phyloP scores from a whole-genome alignment of 2,329 filamentous ascomycete genomes.

The Aspergillus vadensis region DNA sequence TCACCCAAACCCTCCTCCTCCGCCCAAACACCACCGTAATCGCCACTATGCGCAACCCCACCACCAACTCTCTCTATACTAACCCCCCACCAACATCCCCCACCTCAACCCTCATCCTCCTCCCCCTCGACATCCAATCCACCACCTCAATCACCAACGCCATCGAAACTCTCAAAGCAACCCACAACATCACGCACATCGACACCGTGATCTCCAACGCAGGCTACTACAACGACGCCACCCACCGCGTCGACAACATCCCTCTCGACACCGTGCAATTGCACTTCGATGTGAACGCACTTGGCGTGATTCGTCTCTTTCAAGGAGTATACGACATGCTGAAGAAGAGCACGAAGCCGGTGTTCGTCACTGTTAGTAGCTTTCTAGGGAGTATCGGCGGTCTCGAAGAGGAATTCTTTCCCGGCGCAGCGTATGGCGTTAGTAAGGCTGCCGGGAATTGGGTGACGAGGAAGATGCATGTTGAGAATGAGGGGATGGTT shows the following conservation, averaged over 20 bases:
- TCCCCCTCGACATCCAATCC: neutral
- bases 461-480: slow-evolving; percentile 7
- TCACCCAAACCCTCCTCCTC: neutral
- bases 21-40: neutral
- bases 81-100: neutral
- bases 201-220: slow-evolving; percentile 4
- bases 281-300: slow-evolving; percentile 5
- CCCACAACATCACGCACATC: neutral
- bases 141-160: neutral
- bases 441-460: slow-evolving; percentile 4
- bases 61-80: neutral
- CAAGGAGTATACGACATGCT: neutral
- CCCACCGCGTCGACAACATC: neutral
- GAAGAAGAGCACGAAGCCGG: neutral
- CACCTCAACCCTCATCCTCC: neutral
- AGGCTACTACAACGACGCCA: slow-evolving; percentile 4
- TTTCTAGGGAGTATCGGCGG: slow-evolving; percentile 3
- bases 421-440: neutral
- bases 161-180: neutral
- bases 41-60: slow-evolving; percentile 3
- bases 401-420: neutral
- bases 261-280: neutral
- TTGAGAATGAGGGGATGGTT: neutral
- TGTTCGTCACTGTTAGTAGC: slow-evolving; percentile 1
- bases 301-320: slow-evolving; percentile 3